phyloP scores from a whole-genome alignment of 495 filamentous ascomycete genomes.

The Barbatosphaeria neglecta region DNA sequence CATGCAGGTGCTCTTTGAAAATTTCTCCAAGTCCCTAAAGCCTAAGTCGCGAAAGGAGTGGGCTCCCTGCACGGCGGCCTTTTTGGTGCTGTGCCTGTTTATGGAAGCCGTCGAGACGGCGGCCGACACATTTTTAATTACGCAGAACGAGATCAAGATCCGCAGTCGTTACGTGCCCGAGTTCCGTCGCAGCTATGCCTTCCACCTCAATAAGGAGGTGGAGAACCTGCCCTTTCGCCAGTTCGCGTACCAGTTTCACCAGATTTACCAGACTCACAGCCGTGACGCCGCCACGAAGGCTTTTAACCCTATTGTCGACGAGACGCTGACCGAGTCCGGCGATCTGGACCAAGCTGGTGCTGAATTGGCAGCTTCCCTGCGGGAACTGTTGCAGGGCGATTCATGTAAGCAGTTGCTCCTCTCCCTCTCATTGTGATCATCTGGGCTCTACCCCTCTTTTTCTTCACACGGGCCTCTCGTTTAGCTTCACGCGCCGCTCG shows the following conservation, averaged over 20 bases:
- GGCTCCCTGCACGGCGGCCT: slow-evolving; percentile 39
- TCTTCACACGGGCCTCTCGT: too few relatives aligned
- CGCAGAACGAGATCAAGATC: slow-evolving; percentile 33
- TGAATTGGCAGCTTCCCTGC: slow-evolving; percentile 29
- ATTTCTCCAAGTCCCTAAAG: slow-evolving; percentile 35
- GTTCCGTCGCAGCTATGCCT: slow-evolving; percentile 27
- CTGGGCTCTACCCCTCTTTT: slow-evolving; percentile 6
- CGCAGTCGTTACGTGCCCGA: slow-evolving; percentile 14
- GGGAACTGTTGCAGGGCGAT: slow-evolving; percentile 25
- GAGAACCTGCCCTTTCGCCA: slow-evolving; percentile 42
- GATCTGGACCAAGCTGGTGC: slow-evolving; percentile 27
- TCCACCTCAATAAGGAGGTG: slow-evolving; percentile 27
- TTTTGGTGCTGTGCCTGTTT: slow-evolving; percentile 38
- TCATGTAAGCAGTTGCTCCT: slow-evolving; percentile 20
- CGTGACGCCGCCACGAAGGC: slow-evolving; percentile 27
- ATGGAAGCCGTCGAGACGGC: slow-evolving; percentile 40
- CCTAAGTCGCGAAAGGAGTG: slow-evolving; percentile 35
- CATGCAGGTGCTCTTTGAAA: slow-evolving; percentile 32
- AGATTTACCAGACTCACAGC: slow-evolving; percentile 38
- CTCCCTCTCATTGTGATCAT: background rate
- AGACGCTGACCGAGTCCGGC: slow-evolving; percentile 13
- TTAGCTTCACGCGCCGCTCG: background rate
- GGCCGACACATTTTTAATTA: slow-evolving; percentile 35
- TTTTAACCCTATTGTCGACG: slow-evolving; percentile 34
- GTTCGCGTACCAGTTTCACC: slow-evolving; percentile 42